These are phyloP conservation scores for Pisolithus thermaeus DNA, from an alignment of 1,284 basidiomycete genomes.

Conservation along the genomic window DNA sequence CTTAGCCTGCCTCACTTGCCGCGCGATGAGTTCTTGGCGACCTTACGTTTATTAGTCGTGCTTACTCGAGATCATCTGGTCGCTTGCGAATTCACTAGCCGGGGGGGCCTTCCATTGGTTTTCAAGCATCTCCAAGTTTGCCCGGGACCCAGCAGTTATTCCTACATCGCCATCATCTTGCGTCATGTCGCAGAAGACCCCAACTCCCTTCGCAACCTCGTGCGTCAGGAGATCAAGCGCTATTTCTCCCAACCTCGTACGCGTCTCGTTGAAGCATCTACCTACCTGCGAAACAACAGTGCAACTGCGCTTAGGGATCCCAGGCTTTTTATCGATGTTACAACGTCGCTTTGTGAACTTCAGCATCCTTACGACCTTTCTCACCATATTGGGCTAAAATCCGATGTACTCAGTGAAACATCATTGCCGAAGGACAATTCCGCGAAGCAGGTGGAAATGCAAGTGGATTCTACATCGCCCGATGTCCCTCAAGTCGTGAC, in stretches of 20 bases:
- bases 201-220: conserved; percentile 60
- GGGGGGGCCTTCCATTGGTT: conserved; percentile 58
- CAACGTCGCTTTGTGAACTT: conserved; percentile 68
- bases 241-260: conserved; percentile 70
- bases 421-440: conserved; percentile 18
- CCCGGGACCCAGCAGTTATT: conserved; percentile 65
- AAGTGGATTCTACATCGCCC: conserved; percentile 52
- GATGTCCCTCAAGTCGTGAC: conserved; percentile 24
- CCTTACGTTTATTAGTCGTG: conserved; percentile 74
- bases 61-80: conserved; percentile 67
- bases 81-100: conserved; percentile 58
- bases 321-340: conserved; percentile 69
- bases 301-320: conserved; percentile 83
- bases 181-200: conserved; percentile 88
- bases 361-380: conserved; percentile 56
- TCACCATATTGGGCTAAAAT: conserved; percentile 63
- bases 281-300: conserved; percentile 74
- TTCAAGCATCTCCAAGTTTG: conserved; percentile 61
- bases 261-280: conserved; percentile 63
- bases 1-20: conserved; percentile 58
- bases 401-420: conserved; percentile 23
- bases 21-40: conserved; percentile 75
- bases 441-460: conserved; percentile 48
- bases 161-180: conserved; percentile 82
- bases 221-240: conserved; percentile 78